A percentile compares a stretch with the other conserved stretches of the same genome.
These are phyloP conservation scores for Adenanthera pavonina DNA, from an alignment of 306 rosid species.

Conservation along the genomic window DNA sequence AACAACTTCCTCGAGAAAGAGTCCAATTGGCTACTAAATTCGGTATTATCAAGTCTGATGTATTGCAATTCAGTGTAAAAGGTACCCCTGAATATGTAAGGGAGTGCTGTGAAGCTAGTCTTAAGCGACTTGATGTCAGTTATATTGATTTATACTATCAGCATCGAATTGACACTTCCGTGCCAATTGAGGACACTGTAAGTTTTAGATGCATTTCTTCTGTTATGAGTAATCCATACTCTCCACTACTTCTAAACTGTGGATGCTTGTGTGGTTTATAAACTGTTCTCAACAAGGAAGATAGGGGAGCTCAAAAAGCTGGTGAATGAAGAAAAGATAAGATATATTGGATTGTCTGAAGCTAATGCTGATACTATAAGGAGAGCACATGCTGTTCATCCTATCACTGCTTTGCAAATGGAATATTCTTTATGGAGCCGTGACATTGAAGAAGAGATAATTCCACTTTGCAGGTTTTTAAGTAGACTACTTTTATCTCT, in stretches of 20 bases:
- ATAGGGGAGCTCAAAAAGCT: slow-evolving; percentile 68
- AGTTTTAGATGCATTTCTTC: slow-evolving; percentile 39
- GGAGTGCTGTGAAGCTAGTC: slow-evolving; percentile 73
- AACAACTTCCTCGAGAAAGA: slow-evolving; percentile 69
- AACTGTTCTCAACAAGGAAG: slow-evolving; percentile 39
- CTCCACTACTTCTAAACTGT: background rate
- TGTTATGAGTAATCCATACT: slow-evolving; percentile 3
- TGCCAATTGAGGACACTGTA: slow-evolving; percentile 80
- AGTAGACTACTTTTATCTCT: background rate
- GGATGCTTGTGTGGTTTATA: slow-evolving; percentile 18
- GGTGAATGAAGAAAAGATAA: slow-evolving; percentile 71
- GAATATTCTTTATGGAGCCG: slow-evolving; percentile 75
- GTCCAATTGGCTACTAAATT: slow-evolving; percentile 78
- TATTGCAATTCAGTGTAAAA: slow-evolving; percentile 37
- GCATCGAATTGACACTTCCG: slow-evolving; percentile 62
- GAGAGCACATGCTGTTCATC: slow-evolving; percentile 77
- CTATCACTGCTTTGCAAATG: slow-evolving; percentile 79
- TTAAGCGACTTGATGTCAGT: slow-evolving; percentile 51
- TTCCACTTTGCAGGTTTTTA: slow-evolving; percentile 71
- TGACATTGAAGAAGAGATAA: slow-evolving; percentile 66
- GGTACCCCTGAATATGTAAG: slow-evolving; percentile 71
- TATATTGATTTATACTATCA: slow-evolving; percentile 69
- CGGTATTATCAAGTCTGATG: slow-evolving; percentile 46
- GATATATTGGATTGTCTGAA: slow-evolving; percentile 65
- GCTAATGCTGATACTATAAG: slow-evolving; percentile 65